Evolutionary conservation across 352 stramenopile species (phyloP).

Genomic region (Vaucheria bursata): DNA sequence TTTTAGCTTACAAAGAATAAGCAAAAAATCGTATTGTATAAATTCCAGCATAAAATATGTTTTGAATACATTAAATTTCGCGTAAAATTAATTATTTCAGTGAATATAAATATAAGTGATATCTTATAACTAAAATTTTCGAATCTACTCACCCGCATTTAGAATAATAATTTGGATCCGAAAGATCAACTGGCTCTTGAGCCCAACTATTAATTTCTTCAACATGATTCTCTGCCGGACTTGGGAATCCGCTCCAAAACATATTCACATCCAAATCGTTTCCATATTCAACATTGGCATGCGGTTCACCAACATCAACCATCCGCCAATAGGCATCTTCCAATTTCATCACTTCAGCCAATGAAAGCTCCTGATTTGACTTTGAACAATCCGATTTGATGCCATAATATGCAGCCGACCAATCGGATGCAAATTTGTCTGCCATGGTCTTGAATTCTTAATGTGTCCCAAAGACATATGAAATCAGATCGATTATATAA

Average conservation of each 20-base stretch:
- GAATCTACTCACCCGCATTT: constrained; percentile 86
- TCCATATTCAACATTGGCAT: constrained; percentile 60
- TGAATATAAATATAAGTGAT: no score
- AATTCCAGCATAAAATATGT: no score
- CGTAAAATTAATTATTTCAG: no score
- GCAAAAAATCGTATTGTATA: no score
- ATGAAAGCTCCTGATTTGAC: neutral
- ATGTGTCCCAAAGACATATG: no score
- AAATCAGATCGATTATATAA: no score
- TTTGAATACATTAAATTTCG: no score
- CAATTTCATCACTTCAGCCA: constrained; percentile 44
- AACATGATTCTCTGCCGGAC: constrained; percentile 51
- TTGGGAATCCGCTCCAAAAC: constrained; percentile 67
- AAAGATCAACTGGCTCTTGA: constrained; percentile 53
- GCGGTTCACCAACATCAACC: constrained; percentile 55
- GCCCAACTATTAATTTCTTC: constrained; percentile 48
- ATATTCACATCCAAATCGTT: constrained; percentile 69
- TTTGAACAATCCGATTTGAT: constrained; percentile 6
- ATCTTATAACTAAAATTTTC: no score
- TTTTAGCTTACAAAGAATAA: no score
- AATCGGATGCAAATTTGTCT: constrained; percentile 58
- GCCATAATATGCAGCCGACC: no score
- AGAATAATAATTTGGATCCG: constrained; percentile 58
- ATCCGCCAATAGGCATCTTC: constrained; percentile 73
- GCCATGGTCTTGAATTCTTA: constrained; percentile 67